A percentile compares a stretch with the other conserved stretches of the same genome.
Conservation (phyloP, 1,284 basidiomycete genomes). For the Exobasidium rhododendri region DNA sequence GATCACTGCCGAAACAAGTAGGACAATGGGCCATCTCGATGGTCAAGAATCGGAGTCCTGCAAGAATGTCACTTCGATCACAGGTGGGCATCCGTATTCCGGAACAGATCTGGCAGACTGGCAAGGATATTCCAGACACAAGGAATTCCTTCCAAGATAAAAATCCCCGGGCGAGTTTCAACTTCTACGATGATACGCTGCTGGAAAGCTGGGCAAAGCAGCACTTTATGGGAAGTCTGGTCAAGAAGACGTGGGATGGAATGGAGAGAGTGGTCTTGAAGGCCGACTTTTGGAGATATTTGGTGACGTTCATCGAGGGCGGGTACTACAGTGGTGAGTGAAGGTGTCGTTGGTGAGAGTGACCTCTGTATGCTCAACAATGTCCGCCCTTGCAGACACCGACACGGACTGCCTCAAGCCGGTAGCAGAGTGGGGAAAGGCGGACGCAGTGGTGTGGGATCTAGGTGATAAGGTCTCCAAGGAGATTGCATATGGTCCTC, state of each 20-base stretch:
- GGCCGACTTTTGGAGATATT: conserved; percentile 11
- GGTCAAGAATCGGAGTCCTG: not conserved
- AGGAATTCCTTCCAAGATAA: conserved; percentile 6
- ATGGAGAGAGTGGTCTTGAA: conserved; percentile 8
- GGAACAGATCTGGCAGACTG: conserved; percentile 2
- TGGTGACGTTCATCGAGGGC: conserved; percentile 6
- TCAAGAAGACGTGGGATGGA: conserved; percentile 4
- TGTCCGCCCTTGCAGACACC: not conserved
- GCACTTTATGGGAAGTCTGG: conserved; percentile 1
- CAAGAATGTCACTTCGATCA: not conserved
- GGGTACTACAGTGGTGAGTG: conserved; percentile 7
- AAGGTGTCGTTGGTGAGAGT: not conserved
- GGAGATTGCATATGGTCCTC: conserved; percentile 4
- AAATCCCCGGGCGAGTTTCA: conserved; percentile 2
- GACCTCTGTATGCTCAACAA: not conserved
- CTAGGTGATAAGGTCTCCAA: not conserved
- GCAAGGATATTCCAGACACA: not conserved
- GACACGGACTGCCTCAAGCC: conserved; percentile 10
- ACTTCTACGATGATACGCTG: conserved; percentile 4
- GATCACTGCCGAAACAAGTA: not conserved
- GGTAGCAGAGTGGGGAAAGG: not conserved
- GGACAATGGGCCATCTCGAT: not conserved
- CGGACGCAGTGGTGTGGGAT: conserved; percentile 4
- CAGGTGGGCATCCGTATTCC: not conserved
- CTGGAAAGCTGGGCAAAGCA: conserved; percentile 5